Base-by-base conservation (phyloP, 1,284 basidiomycete genomes). In the Ustilago tritici region DNA sequence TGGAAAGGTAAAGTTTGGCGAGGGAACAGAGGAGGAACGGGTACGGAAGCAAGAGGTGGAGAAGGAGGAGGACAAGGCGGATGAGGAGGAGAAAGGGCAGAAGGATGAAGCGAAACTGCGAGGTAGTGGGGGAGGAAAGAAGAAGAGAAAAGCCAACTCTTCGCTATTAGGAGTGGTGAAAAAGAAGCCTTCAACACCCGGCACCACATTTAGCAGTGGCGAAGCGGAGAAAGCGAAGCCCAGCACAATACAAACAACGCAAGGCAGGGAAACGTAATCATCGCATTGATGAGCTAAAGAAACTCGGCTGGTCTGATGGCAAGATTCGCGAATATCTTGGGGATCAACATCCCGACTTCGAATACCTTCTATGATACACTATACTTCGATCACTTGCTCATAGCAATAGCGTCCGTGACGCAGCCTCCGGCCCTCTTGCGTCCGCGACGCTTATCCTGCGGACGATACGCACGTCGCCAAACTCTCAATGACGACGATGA, bases 101-200 rank as follows among this genome's bases (percentile, higher is more conserved):
- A 35, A 31, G 41, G 34, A 50, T 34, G 17, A 19, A 7, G 38
- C 17, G n/a, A 28, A 28, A 28, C 23, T 28, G 23, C 23, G 41
- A 7, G 19, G 32, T 28, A 38, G 10, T 14, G 43, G 41, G 11
- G 9, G 34, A 14, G 56, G 46, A 15, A 76, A 65, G 57, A 76
- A 75, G 55, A 79, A 79, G 50, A n/a, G 73, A 4, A 79, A 79
- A 43, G 54, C 65, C 0, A 47, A 23, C 7, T 56, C 62, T 1
- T 41, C 54, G 2, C 43, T 66, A 3, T 43, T 79, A 5, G 77
- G 77, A 3, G 54, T 79, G 9, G 64, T 79, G 41, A 71, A 67
- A 55, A 79, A 76, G 61, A 79, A 79, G 43, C 64, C 65, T 4
- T 34, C 62, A 6, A 41, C 12, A 15, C 12, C 55, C 14, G 28